Conservation (phyloP, 495 filamentous ascomycete species). For the Annulohypoxylon bovei region DNA sequence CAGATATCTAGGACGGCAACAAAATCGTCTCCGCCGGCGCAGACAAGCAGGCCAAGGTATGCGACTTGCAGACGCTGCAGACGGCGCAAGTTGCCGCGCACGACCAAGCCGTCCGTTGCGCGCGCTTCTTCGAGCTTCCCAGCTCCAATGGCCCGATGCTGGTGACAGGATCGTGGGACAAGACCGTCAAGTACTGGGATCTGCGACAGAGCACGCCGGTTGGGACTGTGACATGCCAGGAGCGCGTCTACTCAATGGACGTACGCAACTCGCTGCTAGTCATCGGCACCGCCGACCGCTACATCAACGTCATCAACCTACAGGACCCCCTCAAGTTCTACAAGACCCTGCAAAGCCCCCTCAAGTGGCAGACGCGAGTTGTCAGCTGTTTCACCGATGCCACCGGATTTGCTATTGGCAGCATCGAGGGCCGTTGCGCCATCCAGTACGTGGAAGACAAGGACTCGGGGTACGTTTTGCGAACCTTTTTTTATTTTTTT, state of each 20-base stretch:
- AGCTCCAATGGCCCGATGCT: slow-evolving; percentile 67
- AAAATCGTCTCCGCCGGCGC: slow-evolving; percentile 79
- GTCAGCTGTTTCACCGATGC: slow-evolving; percentile 87
- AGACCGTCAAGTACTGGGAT: slow-evolving; percentile 92
- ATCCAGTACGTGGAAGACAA: slow-evolving; percentile 92
- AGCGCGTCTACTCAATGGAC: slow-evolving; percentile 90
- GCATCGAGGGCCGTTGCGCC: slow-evolving; percentile 88
- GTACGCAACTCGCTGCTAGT: slow-evolving; percentile 80
- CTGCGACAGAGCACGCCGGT: slow-evolving; percentile 70
- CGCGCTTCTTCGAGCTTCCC: slow-evolving; percentile 73
- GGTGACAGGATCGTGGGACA: slow-evolving; percentile 90
- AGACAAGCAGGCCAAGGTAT: slow-evolving; percentile 79
- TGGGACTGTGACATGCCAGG: slow-evolving; percentile 72
- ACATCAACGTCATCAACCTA: slow-evolving; percentile 87
- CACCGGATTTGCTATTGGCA: slow-evolving; percentile 84
- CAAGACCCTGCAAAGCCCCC: slow-evolving; percentile 83
- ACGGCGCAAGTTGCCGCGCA: slow-evolving; percentile 75
- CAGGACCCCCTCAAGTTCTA: slow-evolving; percentile 76
- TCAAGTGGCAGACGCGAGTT: slow-evolving; percentile 89
- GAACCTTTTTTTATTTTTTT: background rate
- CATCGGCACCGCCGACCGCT: slow-evolving; percentile 84
- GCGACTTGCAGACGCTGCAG: slow-evolving; percentile 70
- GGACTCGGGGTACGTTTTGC: slow-evolving; percentile 68
- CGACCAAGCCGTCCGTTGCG: slow-evolving; percentile 75
- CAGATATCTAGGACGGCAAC: slow-evolving; percentile 55